Conservation (phyloP, 2,329 filamentous ascomycete genomes). For the Hymenoscyphus repandus region DNA sequence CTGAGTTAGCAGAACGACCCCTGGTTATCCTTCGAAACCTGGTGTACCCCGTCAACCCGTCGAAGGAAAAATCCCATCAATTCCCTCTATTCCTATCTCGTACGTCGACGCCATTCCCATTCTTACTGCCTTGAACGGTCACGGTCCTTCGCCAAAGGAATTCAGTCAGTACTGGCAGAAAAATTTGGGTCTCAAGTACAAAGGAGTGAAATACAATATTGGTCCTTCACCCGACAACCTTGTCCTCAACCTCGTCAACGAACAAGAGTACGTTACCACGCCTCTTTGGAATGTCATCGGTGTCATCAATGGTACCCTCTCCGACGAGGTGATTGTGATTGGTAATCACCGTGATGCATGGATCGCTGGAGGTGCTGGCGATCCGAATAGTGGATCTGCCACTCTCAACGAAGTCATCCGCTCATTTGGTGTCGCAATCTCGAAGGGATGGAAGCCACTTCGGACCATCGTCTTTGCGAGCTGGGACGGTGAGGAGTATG, state of each 20-base stretch:
- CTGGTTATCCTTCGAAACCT: conserved; percentile 88
- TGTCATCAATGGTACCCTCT: conserved; percentile 80
- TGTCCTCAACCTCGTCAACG: conserved; percentile 67
- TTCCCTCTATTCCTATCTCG: conserved; percentile 88
- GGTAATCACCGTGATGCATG: conserved; percentile 93
- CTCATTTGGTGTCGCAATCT: conserved; percentile 65
- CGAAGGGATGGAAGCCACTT: conserved; percentile 74
- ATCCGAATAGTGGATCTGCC: conserved; percentile 79
- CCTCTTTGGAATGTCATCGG: conserved; percentile 91
- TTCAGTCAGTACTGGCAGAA: conserved; percentile 65
- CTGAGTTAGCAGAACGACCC: conserved; percentile 66
- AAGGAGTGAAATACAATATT: conserved; percentile 65
- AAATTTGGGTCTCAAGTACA: conserved; percentile 55
- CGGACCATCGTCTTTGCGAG: conserved; percentile 85
- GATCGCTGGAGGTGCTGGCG: conserved; percentile 78
- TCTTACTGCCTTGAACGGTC: conserved; percentile 82
- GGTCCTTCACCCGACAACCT: conserved; percentile 63
- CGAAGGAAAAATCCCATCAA: conserved; percentile 67
- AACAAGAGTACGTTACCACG: conserved; percentile 77
- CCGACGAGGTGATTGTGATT: conserved; percentile 82
- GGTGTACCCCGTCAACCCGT: conserved; percentile 72
- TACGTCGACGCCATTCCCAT: conserved; percentile 82
- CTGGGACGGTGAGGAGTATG: conserved; percentile 75
- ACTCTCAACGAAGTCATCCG: conserved; percentile 74
- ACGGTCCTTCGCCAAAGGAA: conserved; percentile 72